Evolutionary conservation across 441 rosid species (phyloP), one percentile per base, ranked within the genome.

Genomic region (Gossypium lobatum): DNA sequence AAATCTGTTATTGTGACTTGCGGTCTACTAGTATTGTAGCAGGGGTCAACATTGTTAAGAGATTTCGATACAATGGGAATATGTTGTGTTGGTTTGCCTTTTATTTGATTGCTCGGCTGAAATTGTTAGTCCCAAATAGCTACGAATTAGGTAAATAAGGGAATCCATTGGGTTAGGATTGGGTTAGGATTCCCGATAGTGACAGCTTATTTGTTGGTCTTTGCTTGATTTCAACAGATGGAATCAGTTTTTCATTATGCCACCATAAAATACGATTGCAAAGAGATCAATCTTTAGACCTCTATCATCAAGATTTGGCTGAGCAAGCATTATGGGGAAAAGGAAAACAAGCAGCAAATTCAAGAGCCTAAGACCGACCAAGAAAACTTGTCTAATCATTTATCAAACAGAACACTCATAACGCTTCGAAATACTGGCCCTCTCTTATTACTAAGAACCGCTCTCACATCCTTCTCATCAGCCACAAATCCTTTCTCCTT

Each of bases 381-480:
- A 42, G 13, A 42, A 39, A 42, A 42, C 46, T 9, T 42, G 46
- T 42, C 13, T 42, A 57, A 34, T 74, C 83, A 84, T 26, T 80
- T 82, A 39, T 79, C 77, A 75, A 87, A 85, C 26, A 86, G 81
- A 76, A 87, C 75, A 74, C 42, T 70, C 55, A 88, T 72, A 14
- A 91, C 80, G 63, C 78, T 82, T 70, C 82, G 70, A 70, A 72
- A 74, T 4, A 64, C 83, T 28, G 78, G 82, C 11, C 88, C 90
- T 58, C 89, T 81, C 80, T 80, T 83, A 50, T 72, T 58, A n/a
- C 16, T 37, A 10, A 86, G 68, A n/a, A 68, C 84, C 64, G 84
- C 88, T 64, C 75, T 79, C 23, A 86, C 88, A 60, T 63, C 85
- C 76, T 82, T 83, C 76, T 88, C 91, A 45, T 85, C 77, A 2